Evolutionary conservation across 495 filamentous ascomycete species (phyloP), one percentile per base, ranked within the genome.

Genomic region (Neurospora sp.): DNA sequence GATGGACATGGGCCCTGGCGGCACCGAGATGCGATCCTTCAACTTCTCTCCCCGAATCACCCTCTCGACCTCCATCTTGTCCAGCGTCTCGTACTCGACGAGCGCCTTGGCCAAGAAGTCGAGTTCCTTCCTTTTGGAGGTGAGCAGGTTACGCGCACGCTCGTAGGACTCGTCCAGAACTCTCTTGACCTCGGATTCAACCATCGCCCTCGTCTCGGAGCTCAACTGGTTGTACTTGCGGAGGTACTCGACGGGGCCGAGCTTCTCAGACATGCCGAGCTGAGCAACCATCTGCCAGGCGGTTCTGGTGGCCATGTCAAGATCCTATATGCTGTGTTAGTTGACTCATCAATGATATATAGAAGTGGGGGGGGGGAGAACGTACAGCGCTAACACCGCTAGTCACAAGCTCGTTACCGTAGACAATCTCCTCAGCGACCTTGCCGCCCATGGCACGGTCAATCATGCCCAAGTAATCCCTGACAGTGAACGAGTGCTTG

Each of bases 401-500:
- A 3, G 93, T 94, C 39, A 98, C 95, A 73, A 93, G 90, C 69
- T 97, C 94, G 23, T 89, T 80, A 4, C 96, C 96, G 76, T 93
- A 98, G 39, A 97, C 89, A 70, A 99, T 85, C 83, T 98, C 94
- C 80, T 99, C 96, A 0, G 96, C 96, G 39, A 93, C 93, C 83
- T 96, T 97, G 72, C 96, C 96, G 71, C 95, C 96, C 87, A 98
- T 91, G 46, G 89, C 87, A 49, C 92, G 88, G 78, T 95, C 93
- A 74, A 99, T 95, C 39, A 87, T 80, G 31, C 93, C 91, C 72
- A 94, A 75, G 72, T 92, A 91, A 74, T 95, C 90, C 74, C 85
- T 87, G 76, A 93, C 93, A 46, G 90, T 90, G 77, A 87, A 87
- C 12, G 92, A 94, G 70, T 96, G 92, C 79, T 91, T 91, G 82